Conservation (phyloP, 2,329 filamentous ascomycete species). For the Pseudogymnoascus sp. region DNA sequence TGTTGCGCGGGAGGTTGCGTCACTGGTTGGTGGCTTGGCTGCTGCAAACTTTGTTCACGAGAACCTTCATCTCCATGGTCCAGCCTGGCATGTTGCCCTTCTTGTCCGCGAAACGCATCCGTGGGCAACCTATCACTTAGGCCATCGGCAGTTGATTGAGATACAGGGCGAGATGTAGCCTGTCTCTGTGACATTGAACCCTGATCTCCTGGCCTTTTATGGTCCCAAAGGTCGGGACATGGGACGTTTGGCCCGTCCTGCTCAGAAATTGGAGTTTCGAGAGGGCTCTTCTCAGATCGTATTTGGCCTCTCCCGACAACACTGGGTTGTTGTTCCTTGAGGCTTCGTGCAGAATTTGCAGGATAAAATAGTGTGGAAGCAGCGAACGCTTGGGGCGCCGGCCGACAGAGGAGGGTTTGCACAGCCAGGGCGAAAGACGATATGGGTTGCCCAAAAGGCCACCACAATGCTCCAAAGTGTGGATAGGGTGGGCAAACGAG, state of each 20-base stretch:
- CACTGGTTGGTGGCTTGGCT: background rate
- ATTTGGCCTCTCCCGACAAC: slow-evolving; percentile 20
- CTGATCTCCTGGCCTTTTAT: slow-evolving; percentile 48
- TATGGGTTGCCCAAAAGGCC: slow-evolving; percentile 1
- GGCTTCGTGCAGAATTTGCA: slow-evolving; percentile 9
- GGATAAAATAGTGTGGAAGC: slow-evolving; percentile 14
- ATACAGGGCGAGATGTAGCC: slow-evolving; percentile 47
- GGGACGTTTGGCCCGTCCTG: slow-evolving; percentile 35
- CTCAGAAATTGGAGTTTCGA: background rate
- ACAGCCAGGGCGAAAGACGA: slow-evolving; percentile 34
- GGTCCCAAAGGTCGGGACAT: slow-evolving; percentile 49
- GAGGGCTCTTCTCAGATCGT: slow-evolving; percentile 17
- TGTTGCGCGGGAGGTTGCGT: slow-evolving; percentile 14
- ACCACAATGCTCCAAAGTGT: background rate
- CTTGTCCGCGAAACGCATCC: background rate
- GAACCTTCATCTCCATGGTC: background rate
- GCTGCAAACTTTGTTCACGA: background rate
- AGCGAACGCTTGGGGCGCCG: slow-evolving; percentile 19
- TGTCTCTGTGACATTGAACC: slow-evolving; percentile 58
- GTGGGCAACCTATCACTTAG: slow-evolving; percentile 16
- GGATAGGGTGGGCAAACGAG: background rate
- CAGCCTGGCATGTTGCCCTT: background rate
- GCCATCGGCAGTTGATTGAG: slow-evolving; percentile 34
- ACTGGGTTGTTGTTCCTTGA: slow-evolving; percentile 17
- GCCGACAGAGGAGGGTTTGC: slow-evolving; percentile 29